A percentile compares a stretch with the other conserved stretches of the same genome.
Conservation (phyloP, 345 rosid species). For the Reutealis trisperma region DNA sequence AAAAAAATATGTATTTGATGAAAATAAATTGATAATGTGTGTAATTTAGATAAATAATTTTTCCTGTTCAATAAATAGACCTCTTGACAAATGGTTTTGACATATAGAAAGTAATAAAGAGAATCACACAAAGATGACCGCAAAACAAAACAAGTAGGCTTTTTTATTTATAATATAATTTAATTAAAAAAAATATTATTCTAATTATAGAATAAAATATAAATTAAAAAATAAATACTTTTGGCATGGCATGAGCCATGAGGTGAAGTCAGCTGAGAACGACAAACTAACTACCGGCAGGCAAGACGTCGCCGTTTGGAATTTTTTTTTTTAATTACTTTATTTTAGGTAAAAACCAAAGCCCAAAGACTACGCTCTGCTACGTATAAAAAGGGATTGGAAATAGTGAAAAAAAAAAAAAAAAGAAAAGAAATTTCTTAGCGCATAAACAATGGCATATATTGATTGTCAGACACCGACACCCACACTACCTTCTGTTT, state of each 20-base stretch:
- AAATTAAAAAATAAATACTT: too few species aligned
- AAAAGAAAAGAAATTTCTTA: not conserved
- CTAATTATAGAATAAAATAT: too few species aligned
- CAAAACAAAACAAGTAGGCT: not conserved
- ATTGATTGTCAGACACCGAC: conserved; percentile 6
- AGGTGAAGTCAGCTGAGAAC: conserved; percentile 24
- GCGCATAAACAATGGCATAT: conserved; percentile 7
- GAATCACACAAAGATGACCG: not conserved
- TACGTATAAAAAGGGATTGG: not conserved
- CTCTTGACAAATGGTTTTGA: not conserved
- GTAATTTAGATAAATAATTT: too few species aligned
- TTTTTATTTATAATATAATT: not conserved
- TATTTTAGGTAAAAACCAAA: not conserved
- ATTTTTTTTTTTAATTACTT: too few species aligned
- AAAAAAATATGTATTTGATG: too few species aligned
- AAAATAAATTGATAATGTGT: too few species aligned
- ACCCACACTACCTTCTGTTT: not conserved
- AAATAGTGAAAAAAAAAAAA: not conserved
- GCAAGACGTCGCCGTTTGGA: conserved; percentile 36
- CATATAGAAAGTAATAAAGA: not conserved
- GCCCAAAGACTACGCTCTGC: not conserved
- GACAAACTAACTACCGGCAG: conserved; percentile 50
- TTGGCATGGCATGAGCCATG: too few species aligned
- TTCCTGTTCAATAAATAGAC: too few species aligned
- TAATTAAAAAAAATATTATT: too few species aligned